phyloP scores from a whole-genome alignment of 768 basidiomycete genomes.

The Strobilomyces dryophilus region DNA sequence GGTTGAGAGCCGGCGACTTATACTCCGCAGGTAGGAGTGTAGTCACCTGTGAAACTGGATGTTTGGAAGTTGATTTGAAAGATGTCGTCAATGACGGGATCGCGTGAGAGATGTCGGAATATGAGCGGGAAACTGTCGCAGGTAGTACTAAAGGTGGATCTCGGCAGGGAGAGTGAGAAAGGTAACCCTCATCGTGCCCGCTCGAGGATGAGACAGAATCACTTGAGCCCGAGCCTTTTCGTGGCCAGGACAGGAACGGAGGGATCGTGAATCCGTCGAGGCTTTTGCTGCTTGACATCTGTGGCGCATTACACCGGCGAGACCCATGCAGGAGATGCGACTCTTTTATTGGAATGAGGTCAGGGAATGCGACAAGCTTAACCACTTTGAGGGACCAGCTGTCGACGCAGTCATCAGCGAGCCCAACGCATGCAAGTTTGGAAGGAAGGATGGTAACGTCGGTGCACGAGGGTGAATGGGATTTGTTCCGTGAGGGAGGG shows the following conservation, averaged over 20 bases:
- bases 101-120: conserved; percentile 36
- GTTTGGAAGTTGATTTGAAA: conserved; percentile 37
- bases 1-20: conserved; percentile 6
- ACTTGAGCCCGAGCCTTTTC: conserved; percentile 21
- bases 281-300: conserved; percentile 7
- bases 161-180: conserved; percentile 52
- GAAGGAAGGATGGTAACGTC: conserved; percentile 63
- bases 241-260: conserved; percentile 20
- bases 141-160: conserved; percentile 34
- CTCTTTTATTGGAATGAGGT: conserved; percentile 48
- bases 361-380: conserved; percentile 73
- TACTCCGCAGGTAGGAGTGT: conserved; percentile 28
- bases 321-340: conserved; percentile 5
- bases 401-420: conserved; percentile 63
- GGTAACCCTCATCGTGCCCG: conserved; percentile 50
- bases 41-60: conserved; percentile 32
- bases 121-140: conserved; percentile 39
- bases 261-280: conserved; percentile 15
- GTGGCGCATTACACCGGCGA: not conserved
- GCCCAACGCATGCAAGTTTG: conserved; percentile 72
- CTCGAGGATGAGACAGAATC: conserved; percentile 25
- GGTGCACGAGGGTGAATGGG: conserved; percentile 50
- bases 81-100: conserved; percentile 27
- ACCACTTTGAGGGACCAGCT: conserved; percentile 75
- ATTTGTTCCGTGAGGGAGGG: conserved; percentile 34